Evolutionary conservation across 345 rosid genomes (phyloP).

Genomic region (Eutrema heterophyllum): DNA sequence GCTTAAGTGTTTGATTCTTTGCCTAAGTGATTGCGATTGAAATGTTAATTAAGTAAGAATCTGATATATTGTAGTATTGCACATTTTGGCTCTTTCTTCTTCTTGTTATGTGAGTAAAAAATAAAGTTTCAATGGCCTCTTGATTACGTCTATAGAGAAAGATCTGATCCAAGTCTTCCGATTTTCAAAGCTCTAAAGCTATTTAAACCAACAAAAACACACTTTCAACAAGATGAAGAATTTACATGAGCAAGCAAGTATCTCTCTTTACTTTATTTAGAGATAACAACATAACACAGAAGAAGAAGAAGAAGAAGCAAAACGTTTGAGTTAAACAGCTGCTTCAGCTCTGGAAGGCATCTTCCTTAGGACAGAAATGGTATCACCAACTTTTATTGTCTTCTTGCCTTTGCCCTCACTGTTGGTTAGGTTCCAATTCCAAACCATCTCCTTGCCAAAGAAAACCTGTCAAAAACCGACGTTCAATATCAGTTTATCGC

Average conservation of each 20-base stretch:
- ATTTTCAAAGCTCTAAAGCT: background rate
- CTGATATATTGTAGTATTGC: conserved; percentile 7
- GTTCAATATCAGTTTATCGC: background rate
- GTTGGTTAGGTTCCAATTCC: conserved; percentile 44
- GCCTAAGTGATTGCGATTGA: background rate
- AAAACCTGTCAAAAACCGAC: conserved; percentile 42
- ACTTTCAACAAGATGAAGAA: conserved; percentile 5
- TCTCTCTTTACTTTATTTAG: conserved; percentile 4
- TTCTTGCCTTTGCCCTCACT: conserved; percentile 41
- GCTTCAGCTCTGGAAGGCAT: conserved; percentile 75
- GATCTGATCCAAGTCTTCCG: background rate
- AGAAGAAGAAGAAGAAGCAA: background rate
- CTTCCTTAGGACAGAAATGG: conserved; percentile 47
- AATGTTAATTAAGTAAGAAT: conserved; percentile 6
- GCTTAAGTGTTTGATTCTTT: background rate
- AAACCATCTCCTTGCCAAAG: conserved; percentile 81
- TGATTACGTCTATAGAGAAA: background rate
- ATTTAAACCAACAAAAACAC: background rate
- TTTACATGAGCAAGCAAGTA: background rate
- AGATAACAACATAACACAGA: background rate
- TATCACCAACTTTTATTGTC: conserved; percentile 65
- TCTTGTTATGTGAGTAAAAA: conserved; percentile 1
- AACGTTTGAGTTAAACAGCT: conserved; percentile 38
- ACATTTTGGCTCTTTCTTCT: conserved; percentile 1
- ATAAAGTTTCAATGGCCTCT: background rate